Evolutionary conservation across 257 asterid genomes (phyloP).

Genomic region (Solanum chiquidenum): DNA sequence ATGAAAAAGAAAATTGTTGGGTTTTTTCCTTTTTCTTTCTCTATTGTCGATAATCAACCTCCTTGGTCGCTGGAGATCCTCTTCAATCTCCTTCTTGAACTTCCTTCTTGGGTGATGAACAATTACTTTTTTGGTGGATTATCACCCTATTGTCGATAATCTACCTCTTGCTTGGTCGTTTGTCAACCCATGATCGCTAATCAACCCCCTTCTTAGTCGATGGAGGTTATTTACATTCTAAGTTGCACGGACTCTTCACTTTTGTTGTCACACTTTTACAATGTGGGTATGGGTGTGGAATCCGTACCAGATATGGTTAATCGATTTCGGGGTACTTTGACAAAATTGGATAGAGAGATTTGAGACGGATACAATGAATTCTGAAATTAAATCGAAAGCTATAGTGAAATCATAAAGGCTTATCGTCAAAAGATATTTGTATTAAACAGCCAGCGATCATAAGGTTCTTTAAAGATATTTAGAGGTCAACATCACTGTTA

Average conservation of each 20-base stretch:
- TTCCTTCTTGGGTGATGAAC: background rate
- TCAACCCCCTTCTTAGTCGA: background rate
- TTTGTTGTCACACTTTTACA: background rate
- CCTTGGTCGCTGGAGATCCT: background rate
- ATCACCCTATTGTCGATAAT: background rate
- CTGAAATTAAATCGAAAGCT: background rate
- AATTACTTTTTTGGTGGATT: background rate
- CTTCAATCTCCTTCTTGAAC: background rate
- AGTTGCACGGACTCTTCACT: background rate
- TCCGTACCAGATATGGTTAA: background rate
- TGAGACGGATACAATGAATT: background rate
- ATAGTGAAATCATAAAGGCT: no score
- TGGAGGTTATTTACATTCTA: background rate
- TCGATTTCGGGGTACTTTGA: background rate
- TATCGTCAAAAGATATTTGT: no score
- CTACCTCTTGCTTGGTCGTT: no score
- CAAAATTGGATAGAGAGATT: background rate
- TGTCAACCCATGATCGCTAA: background rate
- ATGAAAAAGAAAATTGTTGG: background rate
- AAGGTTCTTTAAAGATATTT: no score
- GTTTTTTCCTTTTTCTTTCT: background rate
- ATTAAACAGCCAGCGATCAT: no score
- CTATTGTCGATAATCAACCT: background rate
- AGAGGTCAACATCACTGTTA: no score
- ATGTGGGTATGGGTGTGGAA: background rate